These are phyloP conservation scores for Ophiostoma australiae DNA, from an alignment of 2,329 filamentous ascomycete genomes.

Conservation along the genomic window DNA sequence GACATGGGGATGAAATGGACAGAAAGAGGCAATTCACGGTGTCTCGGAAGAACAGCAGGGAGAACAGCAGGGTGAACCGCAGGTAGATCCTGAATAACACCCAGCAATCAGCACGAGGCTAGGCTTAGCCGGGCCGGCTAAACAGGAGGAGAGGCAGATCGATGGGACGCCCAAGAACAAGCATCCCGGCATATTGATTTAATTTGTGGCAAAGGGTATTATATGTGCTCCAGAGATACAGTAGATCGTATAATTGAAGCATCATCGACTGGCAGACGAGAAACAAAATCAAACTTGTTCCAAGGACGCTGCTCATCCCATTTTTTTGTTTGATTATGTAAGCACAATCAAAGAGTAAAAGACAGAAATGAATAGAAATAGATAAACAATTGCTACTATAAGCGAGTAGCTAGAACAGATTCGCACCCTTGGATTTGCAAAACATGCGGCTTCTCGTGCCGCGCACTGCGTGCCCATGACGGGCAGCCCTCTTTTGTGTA, in stretches of 20 bases:
- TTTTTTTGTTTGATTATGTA: neutral
- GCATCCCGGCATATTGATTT: neutral
- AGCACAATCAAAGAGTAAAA: neutral
- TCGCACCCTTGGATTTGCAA: neutral
- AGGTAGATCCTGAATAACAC: neutral
- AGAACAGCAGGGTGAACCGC: too few relatives aligned
- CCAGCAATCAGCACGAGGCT: neutral
- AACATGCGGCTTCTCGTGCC: neutral
- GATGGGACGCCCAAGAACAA: neutral
- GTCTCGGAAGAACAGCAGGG: neutral
- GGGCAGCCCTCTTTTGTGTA: neutral
- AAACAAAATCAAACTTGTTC: neutral
- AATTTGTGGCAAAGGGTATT: neutral
- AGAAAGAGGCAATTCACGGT: neutral
- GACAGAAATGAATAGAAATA: neutral
- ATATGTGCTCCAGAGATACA: neutral
- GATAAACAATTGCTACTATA: neutral
- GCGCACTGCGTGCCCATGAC: constrained; percentile 5
- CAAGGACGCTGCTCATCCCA: neutral
- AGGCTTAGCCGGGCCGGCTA: constrained; percentile 1
- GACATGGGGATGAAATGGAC: neutral
- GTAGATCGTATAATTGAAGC: neutral
- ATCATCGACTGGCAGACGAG: neutral
- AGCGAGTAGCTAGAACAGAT: neutral
- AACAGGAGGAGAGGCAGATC: neutral